A percentile compares a stretch with the other conserved stretches of the same genome.
phyloP scores from a whole-genome alignment of 2,329 filamentous ascomycete genomes.

The Verticillium dahliae region DNA sequence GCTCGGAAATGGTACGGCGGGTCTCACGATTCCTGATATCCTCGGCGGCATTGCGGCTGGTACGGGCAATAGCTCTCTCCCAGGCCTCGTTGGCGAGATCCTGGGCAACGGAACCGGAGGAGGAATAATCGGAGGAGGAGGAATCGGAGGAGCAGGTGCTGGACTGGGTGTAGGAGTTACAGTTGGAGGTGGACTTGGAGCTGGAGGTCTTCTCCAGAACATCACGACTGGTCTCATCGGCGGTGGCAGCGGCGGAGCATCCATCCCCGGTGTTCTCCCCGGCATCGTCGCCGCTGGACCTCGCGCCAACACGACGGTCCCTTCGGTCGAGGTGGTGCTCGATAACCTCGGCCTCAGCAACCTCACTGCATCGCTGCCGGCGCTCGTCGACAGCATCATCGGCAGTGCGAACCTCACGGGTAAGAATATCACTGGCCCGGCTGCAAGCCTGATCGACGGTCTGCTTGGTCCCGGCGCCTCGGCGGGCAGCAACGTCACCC shows the following conservation, averaged over 20 bases:
- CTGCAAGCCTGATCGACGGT: neutral
- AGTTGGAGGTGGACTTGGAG: neutral
- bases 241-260: neutral
- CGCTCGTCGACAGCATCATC: neutral
- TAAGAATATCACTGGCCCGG: neutral
- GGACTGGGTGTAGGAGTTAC: neutral
- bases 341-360: neutral
- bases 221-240: neutral
- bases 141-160: neutral
- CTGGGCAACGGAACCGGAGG: neutral
- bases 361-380: neutral
- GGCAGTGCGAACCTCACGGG: neutral
- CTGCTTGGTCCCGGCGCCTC: neutral
- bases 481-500: neutral
- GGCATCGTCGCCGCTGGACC: neutral
- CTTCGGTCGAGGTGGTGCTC: neutral
- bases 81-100: neutral
- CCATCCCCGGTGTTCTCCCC: neutral
- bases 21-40: neutral
- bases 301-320: neutral
- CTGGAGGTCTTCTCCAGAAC: neutral
- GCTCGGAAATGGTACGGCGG: neutral
- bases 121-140: neutral
- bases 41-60: neutral
- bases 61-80: neutral